These are phyloP conservation scores for Pezicula radicicola DNA, from an alignment of 2,329 filamentous ascomycete species.

Conservation along the genomic window DNA sequence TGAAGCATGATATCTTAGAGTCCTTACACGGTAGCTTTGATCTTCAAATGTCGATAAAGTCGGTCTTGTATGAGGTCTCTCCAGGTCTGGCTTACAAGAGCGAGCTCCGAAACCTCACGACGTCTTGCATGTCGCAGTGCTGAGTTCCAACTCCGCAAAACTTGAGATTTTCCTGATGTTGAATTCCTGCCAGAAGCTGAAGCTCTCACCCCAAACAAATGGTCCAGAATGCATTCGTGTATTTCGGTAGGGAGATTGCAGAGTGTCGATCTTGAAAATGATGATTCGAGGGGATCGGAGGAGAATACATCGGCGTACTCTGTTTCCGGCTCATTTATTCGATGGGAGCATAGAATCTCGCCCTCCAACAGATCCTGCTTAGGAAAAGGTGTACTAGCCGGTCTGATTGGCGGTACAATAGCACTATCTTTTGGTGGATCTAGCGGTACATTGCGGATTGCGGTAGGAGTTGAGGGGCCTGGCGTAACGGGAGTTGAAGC, in stretches of 20 bases:
- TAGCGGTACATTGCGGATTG: conserved; percentile 16
- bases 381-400: conserved; percentile 30
- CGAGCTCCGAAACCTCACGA: conserved; percentile 63
- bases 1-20: background rate
- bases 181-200: conserved; percentile 57
- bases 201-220: conserved; percentile 66
- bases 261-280: conserved; percentile 13
- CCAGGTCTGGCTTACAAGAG: conserved; percentile 63
- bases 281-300: background rate
- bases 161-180: conserved; percentile 47
- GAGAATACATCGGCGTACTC: conserved; percentile 9
- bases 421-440: conserved; percentile 21
- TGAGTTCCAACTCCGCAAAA: conserved; percentile 60
- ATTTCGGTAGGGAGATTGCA: conserved; percentile 63
- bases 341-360: conserved; percentile 18
- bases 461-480: conserved; percentile 29
- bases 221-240: conserved; percentile 68
- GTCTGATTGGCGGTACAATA: conserved; percentile 25
- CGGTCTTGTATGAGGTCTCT: conserved; percentile 66
- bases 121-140: conserved; percentile 64
- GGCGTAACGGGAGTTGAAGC: conserved; percentile 27
- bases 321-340: conserved; percentile 6
- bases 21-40: conserved; percentile 56
- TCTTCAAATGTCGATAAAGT: conserved; percentile 72
- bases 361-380: conserved; percentile 24